phyloP scores from a whole-genome alignment of 2,329 filamentous ascomycete species.

The Colletotrichum navitas region DNA sequence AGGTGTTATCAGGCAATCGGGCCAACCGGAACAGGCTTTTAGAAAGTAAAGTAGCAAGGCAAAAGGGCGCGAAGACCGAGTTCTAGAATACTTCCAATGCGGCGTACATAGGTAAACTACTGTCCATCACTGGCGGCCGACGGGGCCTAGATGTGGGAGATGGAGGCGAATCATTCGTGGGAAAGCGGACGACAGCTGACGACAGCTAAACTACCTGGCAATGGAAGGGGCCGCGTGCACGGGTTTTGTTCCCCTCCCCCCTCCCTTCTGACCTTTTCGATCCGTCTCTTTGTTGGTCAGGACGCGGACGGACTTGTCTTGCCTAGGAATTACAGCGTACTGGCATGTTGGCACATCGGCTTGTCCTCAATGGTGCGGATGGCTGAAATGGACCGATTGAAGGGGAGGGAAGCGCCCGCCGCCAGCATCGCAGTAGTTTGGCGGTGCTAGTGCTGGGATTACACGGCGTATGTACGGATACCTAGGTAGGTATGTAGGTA shows the following conservation, averaged over 20 bases:
- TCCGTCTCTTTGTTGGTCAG: slow-evolving; percentile 6
- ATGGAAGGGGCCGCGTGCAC: slow-evolving; percentile 19
- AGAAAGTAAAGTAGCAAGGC: not conserved
- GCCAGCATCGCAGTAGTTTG: slow-evolving; percentile 5
- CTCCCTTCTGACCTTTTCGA: not conserved
- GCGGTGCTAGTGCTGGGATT: slow-evolving; percentile 15
- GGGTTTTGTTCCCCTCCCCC: not conserved
- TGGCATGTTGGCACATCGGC: slow-evolving; percentile 10
- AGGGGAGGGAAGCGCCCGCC: slow-evolving; percentile 18
- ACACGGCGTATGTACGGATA: slow-evolving; percentile 4
- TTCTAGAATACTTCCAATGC: slow-evolving; percentile 37
- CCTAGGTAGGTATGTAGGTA: too few species aligned
- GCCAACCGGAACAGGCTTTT: not conserved
- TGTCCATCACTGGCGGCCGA: slow-evolving; percentile 1
- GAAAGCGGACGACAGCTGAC: slow-evolving; percentile 13
- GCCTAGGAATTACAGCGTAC: not conserved
- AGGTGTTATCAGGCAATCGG: not conserved
- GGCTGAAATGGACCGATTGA: slow-evolving; percentile 28
- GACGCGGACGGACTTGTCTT: slow-evolving; percentile 4
- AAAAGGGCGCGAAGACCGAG: slow-evolving; percentile 23
- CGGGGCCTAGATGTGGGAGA: slow-evolving; percentile 22
- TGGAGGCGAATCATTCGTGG: slow-evolving; percentile 26
- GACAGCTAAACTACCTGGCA: slow-evolving; percentile 21
- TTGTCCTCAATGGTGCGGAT: slow-evolving; percentile 4
- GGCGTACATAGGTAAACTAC: not conserved